Percentiles rank a stretch among this genome's conserved stretches.
Conservation (phyloP, 148 eudicot genomes). For the Camellia sinensis region DNA sequence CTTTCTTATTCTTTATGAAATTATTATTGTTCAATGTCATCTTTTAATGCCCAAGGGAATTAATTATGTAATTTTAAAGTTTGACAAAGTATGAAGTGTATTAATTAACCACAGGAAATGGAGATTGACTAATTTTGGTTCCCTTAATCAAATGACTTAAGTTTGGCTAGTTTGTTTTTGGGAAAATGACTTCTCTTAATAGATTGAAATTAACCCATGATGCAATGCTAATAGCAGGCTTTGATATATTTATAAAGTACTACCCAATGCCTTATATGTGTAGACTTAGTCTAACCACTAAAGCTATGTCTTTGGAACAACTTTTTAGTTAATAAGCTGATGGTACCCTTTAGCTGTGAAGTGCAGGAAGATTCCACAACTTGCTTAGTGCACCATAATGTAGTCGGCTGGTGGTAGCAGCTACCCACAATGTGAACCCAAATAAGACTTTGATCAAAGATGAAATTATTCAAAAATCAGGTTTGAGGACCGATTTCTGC, state of each 20-base stretch:
- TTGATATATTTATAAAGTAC: background rate
- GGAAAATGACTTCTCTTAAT: background rate
- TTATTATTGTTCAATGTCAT: background rate
- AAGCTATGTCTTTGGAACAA: constrained; percentile 9
- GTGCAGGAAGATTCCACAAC: background rate
- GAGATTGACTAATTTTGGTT: background rate
- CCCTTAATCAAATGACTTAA: background rate
- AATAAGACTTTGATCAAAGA: background rate
- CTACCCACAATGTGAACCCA: background rate
- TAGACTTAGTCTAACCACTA: background rate
- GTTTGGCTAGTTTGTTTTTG: constrained; percentile 1
- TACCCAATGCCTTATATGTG: background rate
- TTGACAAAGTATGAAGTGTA: background rate
- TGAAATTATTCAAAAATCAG: background rate
- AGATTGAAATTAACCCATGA: background rate
- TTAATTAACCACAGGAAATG: background rate
- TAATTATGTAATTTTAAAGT: background rate
- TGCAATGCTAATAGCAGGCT: background rate
- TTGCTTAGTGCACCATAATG: background rate
- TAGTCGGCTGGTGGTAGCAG: background rate
- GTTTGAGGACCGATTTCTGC: background rate
- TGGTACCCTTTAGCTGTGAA: background rate
- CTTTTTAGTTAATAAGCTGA: background rate
- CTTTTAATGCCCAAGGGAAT: background rate
- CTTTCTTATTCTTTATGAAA: background rate